These are phyloP conservation scores for Aspergillus coremiiformis DNA, from an alignment of 495 filamentous ascomycete species.

Conservation along the genomic window DNA sequence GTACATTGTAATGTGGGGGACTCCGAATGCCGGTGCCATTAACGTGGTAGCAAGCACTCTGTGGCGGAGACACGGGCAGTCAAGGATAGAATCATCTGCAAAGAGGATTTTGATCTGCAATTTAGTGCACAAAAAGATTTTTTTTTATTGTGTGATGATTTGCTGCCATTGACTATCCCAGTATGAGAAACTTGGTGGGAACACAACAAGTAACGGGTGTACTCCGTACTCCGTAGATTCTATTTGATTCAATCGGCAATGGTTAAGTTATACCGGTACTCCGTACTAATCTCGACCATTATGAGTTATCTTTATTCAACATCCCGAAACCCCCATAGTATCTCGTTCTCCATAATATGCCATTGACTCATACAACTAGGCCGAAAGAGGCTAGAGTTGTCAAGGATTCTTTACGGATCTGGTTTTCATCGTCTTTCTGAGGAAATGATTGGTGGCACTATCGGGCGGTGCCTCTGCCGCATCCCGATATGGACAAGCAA, in stretches of 20 bases:
- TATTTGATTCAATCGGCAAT: not conserved
- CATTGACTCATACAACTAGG: not conserved
- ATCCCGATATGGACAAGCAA: not conserved
- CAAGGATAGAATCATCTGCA: constrained; percentile 1
- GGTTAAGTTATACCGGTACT: not conserved
- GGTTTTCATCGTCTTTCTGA: not conserved
- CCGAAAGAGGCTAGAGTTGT: not conserved
- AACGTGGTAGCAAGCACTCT: constrained; percentile 7
- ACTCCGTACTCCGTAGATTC: too few relatives aligned
- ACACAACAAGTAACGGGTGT: too few relatives aligned
- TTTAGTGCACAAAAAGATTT: not conserved
- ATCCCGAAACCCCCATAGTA: not conserved
- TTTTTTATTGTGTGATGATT: not conserved
- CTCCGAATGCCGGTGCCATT: constrained; percentile 13
- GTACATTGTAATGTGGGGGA: too few relatives aligned
- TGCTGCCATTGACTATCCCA: not conserved
- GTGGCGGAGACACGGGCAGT: not conserved
- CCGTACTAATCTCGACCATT: not conserved
- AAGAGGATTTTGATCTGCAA: not conserved
- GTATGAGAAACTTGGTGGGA: too few relatives aligned
- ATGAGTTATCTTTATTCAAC: not conserved
- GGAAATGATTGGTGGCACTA: not conserved
- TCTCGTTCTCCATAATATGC: not conserved
- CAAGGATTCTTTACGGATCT: not conserved
- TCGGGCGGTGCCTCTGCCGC: not conserved